Base-by-base conservation (phyloP, 2,329 filamentous ascomycete species). In the Xylariaceae sp. region DNA sequence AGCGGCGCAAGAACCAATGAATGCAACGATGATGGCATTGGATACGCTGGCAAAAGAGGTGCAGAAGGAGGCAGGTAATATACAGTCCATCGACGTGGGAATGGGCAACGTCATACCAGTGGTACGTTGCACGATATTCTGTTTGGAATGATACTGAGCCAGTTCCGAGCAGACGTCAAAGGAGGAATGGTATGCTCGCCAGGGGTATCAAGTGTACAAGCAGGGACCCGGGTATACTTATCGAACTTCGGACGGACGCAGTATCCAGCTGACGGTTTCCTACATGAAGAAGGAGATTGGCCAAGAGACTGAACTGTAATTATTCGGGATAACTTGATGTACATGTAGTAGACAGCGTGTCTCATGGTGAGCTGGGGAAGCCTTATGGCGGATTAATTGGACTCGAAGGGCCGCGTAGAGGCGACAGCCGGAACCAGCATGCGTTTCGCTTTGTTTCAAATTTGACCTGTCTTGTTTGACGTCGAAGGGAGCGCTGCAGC, bases 41-140 rank as follows among this genome's bases (percentile, higher is more conserved):
- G 74, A 76, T 56, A 75, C 73, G 5, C 42, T 67, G 13, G 33
- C 63, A 1, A 65, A 63, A 37, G 63, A 68, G 27, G 65, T 64
- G 24, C 68, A 72, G 49, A 51, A 59, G n/a, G 57, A 57, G n/a
- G 62, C 66, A 21, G 52, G 60, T 30, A 57, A 53, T 40, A 24
- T 61, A n/a, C 45, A 60, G 13, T 48, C 57, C 11, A 48, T 69
- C 24, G 71, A 70, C 44, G 63, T 66, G 11, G 58, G 67, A 9
- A 52, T 33, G 18, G 42, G 36, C 7, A 50, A 32, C 16, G 20
- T 48, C 15, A 32, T 57, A 13, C 68, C 71, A 13, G 51, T 49
- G 29, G 66, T 68, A 54, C 64, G 66, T 64, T 37, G 45, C 29
- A 41, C 39, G 24, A 30, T 37, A 29, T 24, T 42, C 33, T 24